Evolutionary conservation across 352 stramenopile genomes (phyloP).

Genomic region (Phytophthora kernoviae): DNA sequence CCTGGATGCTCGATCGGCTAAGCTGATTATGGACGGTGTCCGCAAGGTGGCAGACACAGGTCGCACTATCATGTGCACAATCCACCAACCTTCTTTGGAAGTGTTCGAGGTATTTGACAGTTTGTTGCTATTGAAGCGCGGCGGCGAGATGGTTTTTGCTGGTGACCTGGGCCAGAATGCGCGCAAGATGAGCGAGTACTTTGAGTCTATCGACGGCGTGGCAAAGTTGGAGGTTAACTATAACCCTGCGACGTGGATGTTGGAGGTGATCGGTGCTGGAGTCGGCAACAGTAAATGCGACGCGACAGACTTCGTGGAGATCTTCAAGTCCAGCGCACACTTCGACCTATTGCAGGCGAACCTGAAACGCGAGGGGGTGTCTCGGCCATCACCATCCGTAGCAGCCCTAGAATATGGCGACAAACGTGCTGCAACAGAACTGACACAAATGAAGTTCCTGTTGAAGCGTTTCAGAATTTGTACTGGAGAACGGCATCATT

Average conservation of each 20-base stretch:
- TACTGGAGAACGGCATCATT: constrained; percentile 2
- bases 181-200: constrained; percentile 1
- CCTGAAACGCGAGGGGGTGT: neutral
- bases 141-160: neutral
- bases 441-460: constrained; percentile 9
- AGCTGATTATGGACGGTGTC: constrained; percentile 6
- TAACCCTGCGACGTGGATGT: neutral
- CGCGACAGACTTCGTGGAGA: neutral
- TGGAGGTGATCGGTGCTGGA: constrained; percentile 2
- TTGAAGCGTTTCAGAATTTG: constrained; percentile 9
- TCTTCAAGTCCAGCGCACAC: constrained; percentile 1
- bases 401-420: neutral
- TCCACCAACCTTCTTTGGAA: neutral
- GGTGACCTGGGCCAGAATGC: constrained; percentile 1
- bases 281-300: neutral
- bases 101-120: neutral
- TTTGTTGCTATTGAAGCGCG: neutral
- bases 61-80: constrained; percentile 1
- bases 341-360: neutral
- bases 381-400: neutral
- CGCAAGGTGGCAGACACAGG: constrained; percentile 5
- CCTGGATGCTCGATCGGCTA: constrained; percentile 1
- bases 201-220: neutral
- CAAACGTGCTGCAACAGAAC: neutral
- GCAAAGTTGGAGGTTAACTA: neutral